Percentiles rank a stretch among this genome's conserved stretches.
These are phyloP conservation scores for Reticulascus tulasneorum DNA, from an alignment of 2,329 filamentous ascomycete species.

Conservation along the genomic window DNA sequence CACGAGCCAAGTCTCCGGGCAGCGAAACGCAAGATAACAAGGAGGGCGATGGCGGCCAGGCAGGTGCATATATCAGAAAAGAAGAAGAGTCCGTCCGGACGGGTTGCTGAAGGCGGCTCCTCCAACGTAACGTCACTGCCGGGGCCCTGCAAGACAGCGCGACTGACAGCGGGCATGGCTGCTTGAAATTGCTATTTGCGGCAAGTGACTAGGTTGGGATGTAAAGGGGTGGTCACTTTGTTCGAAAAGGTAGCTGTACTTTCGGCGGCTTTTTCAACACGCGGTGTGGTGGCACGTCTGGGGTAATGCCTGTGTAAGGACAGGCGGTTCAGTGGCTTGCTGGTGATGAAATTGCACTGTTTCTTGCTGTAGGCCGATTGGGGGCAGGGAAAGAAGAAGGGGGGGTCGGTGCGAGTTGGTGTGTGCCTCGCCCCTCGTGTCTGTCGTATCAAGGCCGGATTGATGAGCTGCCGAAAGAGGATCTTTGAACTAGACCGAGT, in stretches of 20 bases:
- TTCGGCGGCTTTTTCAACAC: conserved; percentile 6
- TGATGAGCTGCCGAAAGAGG: conserved; percentile 6
- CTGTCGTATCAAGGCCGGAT: conserved; percentile 10
- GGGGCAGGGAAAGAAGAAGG: conserved; percentile 10
- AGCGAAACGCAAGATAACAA: conserved; percentile 22
- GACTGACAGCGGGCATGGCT: conserved; percentile 34
- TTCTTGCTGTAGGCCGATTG: conserved; percentile 13
- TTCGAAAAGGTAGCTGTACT: conserved; percentile 10
- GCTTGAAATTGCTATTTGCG: conserved; percentile 26
- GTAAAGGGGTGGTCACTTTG: conserved; percentile 7
- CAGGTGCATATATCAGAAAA: conserved; percentile 22
- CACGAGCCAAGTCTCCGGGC: neutral
- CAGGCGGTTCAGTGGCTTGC: conserved; percentile 13
- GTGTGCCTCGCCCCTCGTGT: conserved; percentile 12
- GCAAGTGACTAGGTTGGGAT: conserved; percentile 19
- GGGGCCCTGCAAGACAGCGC: conserved; percentile 19
- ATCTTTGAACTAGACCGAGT: neutral
- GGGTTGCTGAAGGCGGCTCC: conserved; percentile 14
- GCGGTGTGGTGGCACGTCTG: conserved; percentile 13
- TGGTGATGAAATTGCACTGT: conserved; percentile 14
- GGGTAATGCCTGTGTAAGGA: conserved; percentile 15
- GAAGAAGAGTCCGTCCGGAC: conserved; percentile 5
- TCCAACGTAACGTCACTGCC: conserved; percentile 25
- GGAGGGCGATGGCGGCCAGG: conserved; percentile 28
- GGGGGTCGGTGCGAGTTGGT: too few species aligned